Evolutionary conservation across 305 asterid species (phyloP), one percentile per base, ranked within the genome.

Genomic region (Fraxinus platypoda): DNA sequence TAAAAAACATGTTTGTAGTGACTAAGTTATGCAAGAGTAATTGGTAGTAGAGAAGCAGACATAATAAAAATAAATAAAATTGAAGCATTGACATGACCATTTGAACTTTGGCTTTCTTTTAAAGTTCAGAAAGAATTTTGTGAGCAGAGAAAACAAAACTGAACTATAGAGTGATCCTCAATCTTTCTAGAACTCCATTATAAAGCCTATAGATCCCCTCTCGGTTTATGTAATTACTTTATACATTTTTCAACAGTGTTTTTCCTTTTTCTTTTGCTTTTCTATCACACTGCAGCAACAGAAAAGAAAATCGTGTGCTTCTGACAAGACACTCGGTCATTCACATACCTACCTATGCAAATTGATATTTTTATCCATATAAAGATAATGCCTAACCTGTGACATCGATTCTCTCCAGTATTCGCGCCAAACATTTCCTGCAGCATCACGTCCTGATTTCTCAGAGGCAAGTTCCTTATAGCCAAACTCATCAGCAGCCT

Each of bases 381-480:
- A 8, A 64, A 9, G 34, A 26, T 1, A 77, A 84, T 11, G 80
- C 23, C 90, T 78, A 49, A 95, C 99, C 98, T 94, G 93, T 81
- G 81, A 84, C 97, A 95, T 92, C n/a, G 97, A 92, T 81, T 95
- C 99, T 82, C 91, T 89, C 99, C 99, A 95, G 79, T 84, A 91
- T 74, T 95, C 99, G 11, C 93, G 97, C 99, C 99, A 95, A 75
- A 94, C 95, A 68, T 90, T 94, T 81, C 99, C 99, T 0, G 81
- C 76, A 84, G 98, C 93, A 87, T 95, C 97, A 17, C 99, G 97
- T 13, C 99, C 99, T 0, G 97, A 95, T 88, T 95, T 95, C 92
- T 95, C 98, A n/a, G 99, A 93, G 17, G 98, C 99, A 4, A 94
- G 97, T 89, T 95, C 99, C 88, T 91, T 95, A 83, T 95, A 92